phyloP scores from a whole-genome alignment of 306 rosid genomes.

The Begonia peltatifolia region DNA sequence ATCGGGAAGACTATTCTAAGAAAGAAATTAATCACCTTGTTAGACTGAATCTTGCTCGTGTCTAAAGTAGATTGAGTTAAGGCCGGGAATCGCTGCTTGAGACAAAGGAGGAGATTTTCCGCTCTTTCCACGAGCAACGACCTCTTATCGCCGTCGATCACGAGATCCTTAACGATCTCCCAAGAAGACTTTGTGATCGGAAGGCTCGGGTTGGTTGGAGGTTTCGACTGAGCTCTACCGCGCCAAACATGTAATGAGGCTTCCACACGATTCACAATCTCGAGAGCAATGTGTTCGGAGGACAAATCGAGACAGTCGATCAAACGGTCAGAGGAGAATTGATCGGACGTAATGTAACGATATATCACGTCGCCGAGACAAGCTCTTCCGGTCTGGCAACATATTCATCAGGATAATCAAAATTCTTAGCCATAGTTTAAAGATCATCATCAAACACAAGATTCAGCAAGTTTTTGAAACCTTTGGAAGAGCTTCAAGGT shows the following conservation, averaged over 20 bases:
- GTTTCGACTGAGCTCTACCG: constrained; percentile 48
- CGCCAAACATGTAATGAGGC: constrained; percentile 84
- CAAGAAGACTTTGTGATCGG: constrained; percentile 80
- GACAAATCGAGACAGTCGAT: constrained; percentile 86
- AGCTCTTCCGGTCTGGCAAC: constrained; percentile 69
- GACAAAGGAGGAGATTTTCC: constrained; percentile 46
- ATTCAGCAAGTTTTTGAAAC: constrained; percentile 1
- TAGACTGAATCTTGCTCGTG: constrained; percentile 83
- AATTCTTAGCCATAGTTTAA: too few species aligned
- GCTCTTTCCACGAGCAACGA: constrained; percentile 81
- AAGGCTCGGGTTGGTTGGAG: constrained; percentile 39
- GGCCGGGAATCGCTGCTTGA: constrained; percentile 83
- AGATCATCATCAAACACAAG: too few species aligned
- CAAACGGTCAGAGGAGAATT: constrained; percentile 58
- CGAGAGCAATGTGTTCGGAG: constrained; percentile 86
- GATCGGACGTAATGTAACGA: constrained; percentile 76
- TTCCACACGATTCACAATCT: constrained; percentile 81
- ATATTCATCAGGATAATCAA: not conserved
- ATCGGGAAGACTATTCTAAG: too few species aligned
- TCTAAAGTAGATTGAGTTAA: constrained; percentile 79
- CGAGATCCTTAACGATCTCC: constrained; percentile 80
- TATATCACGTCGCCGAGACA: constrained; percentile 81
- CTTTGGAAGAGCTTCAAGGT: constrained; percentile 77
- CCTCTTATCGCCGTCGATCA: constrained; percentile 80
- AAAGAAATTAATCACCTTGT: constrained; percentile 34